Evolutionary conservation across 768 basidiomycete genomes (phyloP), one percentile per base, ranked within the genome.

Genomic region (Boletus rubropictus): DNA sequence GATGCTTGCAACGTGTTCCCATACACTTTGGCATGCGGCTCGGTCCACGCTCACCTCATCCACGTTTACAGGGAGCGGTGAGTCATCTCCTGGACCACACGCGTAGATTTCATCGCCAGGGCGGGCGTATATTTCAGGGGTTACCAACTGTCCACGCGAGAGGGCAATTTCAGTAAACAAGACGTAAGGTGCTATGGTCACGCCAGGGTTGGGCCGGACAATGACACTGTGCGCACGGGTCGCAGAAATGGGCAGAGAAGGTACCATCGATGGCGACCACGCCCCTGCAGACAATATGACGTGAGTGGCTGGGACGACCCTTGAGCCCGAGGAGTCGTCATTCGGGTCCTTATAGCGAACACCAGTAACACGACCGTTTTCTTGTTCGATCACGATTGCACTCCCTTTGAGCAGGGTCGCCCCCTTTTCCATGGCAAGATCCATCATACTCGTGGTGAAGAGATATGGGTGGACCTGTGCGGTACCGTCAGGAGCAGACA

Each of bases 211-310:
- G 0, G 82, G 77, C 12, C 68, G 77, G 52, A 87, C 78, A 7
- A 78, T 79, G 58, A 89, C 75, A 57, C 84, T 86, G 63, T 89
- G 86, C 0, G 84, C 85, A 44, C 86, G 81, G 6, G 75, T 81
- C 35, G 74, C 75, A n/a, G 69, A 58, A 54, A 88, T 74, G 14
- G 83, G 81, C 24, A 87, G 72, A 17, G 66, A 51, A 8, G 76
- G 70, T 27, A 85, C 42, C 48, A 94, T 61, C 8, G 59, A 59
- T 7, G 87, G 73, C 0, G 89, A 87, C 91, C 92, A 96, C 14
- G 89, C 86, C 21, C 92, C 92, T n/a, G 87, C 87, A 33, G 82
- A 77, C 41, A 96, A 64, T 33, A 95, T 70, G 51, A 92, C 78
- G 46, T 84, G 74, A 9, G 84, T 84, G 14, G 85, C 83, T 0